Evolutionary conservation across 805 yeast genomes (phyloP), one percentile per base, ranked within the genome.

Genomic region (Candida khao-thaluensis): DNA sequence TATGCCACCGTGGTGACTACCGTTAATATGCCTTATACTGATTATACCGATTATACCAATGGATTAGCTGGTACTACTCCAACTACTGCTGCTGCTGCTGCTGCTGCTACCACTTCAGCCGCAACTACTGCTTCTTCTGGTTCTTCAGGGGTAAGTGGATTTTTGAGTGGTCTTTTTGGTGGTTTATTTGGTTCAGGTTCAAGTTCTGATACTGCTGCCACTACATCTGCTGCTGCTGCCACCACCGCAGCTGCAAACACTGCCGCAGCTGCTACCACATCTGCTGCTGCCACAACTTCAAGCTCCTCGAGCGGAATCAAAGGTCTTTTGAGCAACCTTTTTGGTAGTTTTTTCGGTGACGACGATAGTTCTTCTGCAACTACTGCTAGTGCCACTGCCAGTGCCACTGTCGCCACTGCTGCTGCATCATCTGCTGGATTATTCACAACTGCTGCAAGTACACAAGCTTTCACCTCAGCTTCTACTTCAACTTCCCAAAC

Each of bases 361-460:
- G 35, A 31, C 21, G 12, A 9, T 16, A 11, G 8, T 12, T 10
- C 14, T 24, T 20, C 27, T 17, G 11, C 41, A 10, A 15, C 31
- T 11, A 14, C 43, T 9, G 20, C 34, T 5, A 29, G 11, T 18
- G 23, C 26, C 17, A 14, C 22, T 16, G 24, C 22, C 9, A 10
- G 3, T 22, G 24, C 42, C 3, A 3, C 42, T 4, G 15, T 32
- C 21, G 32, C 40, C 12, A 25, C 24, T 9, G 7, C 53, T 24
- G 43, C 58, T 17, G 35, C 44, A 1, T 40, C 43, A 28, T 50
- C 44, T 35, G 45, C 54, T 27, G 38, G 47, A 17, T 22, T 21
- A 10, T 5, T 24, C 7, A 6, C 30, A 7, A 18, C 32, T 21
- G 14, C 71, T 17, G 33, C 66, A 11, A 39, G 65, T 32, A 11